phyloP scores from a whole-genome alignment of 495 filamentous ascomycete species.

The Neurospora tetraspora region DNA sequence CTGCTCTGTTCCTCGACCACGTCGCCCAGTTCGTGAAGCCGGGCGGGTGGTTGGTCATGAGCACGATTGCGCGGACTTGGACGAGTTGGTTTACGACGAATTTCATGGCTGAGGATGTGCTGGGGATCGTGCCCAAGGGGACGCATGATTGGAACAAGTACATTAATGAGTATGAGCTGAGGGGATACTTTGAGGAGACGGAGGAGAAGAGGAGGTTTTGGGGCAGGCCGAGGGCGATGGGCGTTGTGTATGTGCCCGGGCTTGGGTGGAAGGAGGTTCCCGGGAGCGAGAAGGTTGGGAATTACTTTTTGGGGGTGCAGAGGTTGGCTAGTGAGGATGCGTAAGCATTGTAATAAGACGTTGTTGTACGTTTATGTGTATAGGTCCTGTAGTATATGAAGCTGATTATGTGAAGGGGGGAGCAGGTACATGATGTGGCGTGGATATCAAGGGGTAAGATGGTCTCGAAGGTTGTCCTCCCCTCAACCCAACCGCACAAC shows the following conservation, averaged over 20 bases:
- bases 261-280: slow-evolving; percentile 80
- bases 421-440: background rate
- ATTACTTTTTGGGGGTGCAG: slow-evolving; percentile 91
- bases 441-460: background rate
- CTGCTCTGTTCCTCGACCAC: slow-evolving; percentile 56
- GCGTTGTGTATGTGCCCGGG: slow-evolving; percentile 83
- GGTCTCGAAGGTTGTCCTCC: background rate
- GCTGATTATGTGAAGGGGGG: background rate
- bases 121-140: slow-evolving; percentile 78
- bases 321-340: slow-evolving; percentile 21
- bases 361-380: background rate
- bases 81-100: slow-evolving; percentile 86
- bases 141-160: slow-evolving; percentile 97
- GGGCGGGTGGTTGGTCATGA: slow-evolving; percentile 84
- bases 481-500: slow-evolving; percentile 44
- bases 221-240: slow-evolving; percentile 52
- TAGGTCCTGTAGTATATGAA: background rate
- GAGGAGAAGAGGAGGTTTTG: slow-evolving; percentile 33
- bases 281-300: slow-evolving; percentile 79
- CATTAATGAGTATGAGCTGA: slow-evolving; percentile 75
- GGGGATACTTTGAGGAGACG: slow-evolving; percentile 42
- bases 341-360: background rate
- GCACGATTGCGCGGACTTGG: slow-evolving; percentile 83
- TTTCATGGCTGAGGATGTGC: slow-evolving; percentile 78
- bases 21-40: slow-evolving; percentile 69